Base-by-base conservation (phyloP, 495 filamentous ascomycete genomes). In the Xylaria palmicola region DNA sequence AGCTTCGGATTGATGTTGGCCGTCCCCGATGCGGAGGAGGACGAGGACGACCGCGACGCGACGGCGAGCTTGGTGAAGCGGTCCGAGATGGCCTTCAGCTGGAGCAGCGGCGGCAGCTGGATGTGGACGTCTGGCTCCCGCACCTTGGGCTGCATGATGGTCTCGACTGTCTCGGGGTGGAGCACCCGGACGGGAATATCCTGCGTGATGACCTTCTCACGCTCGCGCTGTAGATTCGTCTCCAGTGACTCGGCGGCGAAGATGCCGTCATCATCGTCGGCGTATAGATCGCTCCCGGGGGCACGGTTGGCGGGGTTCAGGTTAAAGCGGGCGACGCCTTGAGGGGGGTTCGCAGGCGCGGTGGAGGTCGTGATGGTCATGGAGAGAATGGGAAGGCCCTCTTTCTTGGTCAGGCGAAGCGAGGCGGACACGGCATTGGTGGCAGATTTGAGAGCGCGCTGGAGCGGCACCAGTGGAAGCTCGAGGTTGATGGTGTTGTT, bases 101-200 rank as follows among this genome's bases (percentile, higher is more conserved):
- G 91, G 6, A 88, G 69, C 3, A 98, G 76, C 0, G 88, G 85
- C 0, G 94, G 94, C 0, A 98, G 84, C 36, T 90, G 83, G 73
- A 98, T 93, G 75, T 98, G 89, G 1, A 96, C 92, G 69, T 98
- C 93, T 41, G 93, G 92, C 66, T 97, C 92, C 22, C 91, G 87
- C 53, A 91, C 91, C 54, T 85, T 86, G 13, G 94, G 94, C 74
- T 98, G 93, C 72, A 93, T 90, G 39, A 97, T 86, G 13, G 85
- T 88, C 56, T 92, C 89, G 1, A 98, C 91, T 0, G 85, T 87
- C 17, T 85, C 82, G 1, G 89, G 84, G 63, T 88, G 87, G 4
- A 98, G 83, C 4, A 98, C 91, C 4, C 91, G 86, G 50, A 97
- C 86, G n/a, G 95, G 94, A 26, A 98, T 85, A 73, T 97, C 92